These are phyloP conservation scores for Boechera retrofracta DNA, from an alignment of 345 rosid genomes.

Conservation along the genomic window DNA sequence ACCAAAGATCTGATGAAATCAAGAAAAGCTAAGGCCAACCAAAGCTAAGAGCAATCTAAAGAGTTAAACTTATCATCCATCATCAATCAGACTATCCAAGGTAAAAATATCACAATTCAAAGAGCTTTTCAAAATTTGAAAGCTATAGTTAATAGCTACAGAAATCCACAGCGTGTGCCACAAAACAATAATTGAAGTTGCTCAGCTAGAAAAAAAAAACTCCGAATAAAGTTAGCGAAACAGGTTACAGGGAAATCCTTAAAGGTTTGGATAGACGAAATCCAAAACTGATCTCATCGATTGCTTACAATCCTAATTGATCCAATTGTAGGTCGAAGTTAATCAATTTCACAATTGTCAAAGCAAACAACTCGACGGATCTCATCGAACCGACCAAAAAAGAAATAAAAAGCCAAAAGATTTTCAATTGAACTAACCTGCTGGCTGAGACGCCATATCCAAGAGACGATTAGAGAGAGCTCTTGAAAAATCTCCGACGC, in stretches of 20 bases:
- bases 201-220: background rate
- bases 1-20: background rate
- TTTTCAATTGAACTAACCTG: slow-evolving; percentile 46
- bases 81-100: slow-evolving; percentile 4
- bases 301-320: slow-evolving; percentile 11
- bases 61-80: background rate
- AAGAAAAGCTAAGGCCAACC: background rate
- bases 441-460: slow-evolving; percentile 58
- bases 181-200: background rate
- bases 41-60: background rate
- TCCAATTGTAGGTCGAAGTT: background rate
- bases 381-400: slow-evolving; percentile 1
- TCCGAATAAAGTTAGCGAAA: background rate
- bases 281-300: background rate
- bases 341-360: background rate
- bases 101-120: slow-evolving; percentile 10
- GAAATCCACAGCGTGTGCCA: background rate
- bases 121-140: background rate
- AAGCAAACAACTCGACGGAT: background rate
- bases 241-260: background rate
- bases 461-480: slow-evolving; percentile 37
- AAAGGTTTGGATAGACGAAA: background rate
- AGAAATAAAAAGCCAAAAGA: background rate
- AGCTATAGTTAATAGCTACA: background rate
- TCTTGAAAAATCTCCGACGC: slow-evolving; percentile 39